A percentile compares a stretch with the other conserved stretches of the same genome.
phyloP scores from a whole-genome alignment of 73 alveolate species.

The Paramecium octaurelia region DNA sequence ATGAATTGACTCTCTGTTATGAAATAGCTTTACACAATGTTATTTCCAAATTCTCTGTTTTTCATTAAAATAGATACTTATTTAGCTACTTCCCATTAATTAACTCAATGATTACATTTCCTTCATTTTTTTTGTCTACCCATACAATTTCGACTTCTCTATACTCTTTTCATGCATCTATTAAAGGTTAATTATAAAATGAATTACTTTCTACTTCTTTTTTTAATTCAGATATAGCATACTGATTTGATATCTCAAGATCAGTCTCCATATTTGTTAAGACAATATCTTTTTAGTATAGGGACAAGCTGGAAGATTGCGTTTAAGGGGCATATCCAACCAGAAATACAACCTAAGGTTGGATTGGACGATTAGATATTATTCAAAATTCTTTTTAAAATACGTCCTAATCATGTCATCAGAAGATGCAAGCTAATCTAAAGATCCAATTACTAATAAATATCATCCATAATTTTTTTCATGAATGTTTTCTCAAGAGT shows the following conservation, averaged over 20 bases:
- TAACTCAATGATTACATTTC: conserved; percentile 23
- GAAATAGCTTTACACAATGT: conserved; percentile 11
- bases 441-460: background rate
- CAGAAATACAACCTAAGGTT: conserved; percentile 35
- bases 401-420: conserved; percentile 32
- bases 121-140: conserved; percentile 41
- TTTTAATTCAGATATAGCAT: conserved; percentile 1
- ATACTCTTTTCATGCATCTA: conserved; percentile 22
- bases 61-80: conserved; percentile 12
- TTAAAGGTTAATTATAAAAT: background rate
- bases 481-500: conserved; percentile 18
- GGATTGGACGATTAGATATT: conserved; percentile 35
- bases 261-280: conserved; percentile 44
- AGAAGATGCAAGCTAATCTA: conserved; percentile 5
- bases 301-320: conserved; percentile 31
- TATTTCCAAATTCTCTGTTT: conserved; percentile 32
- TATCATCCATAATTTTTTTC: conserved; percentile 44
- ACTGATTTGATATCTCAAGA: conserved; percentile 19
- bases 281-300: background rate
- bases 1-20: conserved; percentile 45
- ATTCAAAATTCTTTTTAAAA: conserved; percentile 10
- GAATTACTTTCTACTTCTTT: conserved; percentile 41
- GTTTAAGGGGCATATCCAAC: conserved; percentile 50
- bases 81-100: conserved; percentile 49
- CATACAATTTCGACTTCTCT: conserved; percentile 40